Percentiles rank a stretch among this genome's conserved stretches.
Conservation (phyloP, 169 alveolate genomes). For the Cryptosporidium baileyi region DNA sequence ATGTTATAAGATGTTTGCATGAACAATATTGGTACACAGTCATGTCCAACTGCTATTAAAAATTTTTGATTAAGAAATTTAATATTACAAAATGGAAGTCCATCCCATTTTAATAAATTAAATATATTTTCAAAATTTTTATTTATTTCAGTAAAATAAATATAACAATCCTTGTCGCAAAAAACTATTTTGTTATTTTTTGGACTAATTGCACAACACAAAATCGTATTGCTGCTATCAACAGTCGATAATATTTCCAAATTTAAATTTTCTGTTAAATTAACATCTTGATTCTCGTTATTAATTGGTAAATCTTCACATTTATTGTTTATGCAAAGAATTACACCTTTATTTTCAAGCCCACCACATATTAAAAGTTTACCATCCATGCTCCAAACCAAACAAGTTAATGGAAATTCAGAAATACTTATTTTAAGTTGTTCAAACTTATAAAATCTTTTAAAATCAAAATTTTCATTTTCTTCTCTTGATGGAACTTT, state of each 20-base stretch:
- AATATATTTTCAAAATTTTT: slow-evolving; percentile 13
- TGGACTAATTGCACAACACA: slow-evolving; percentile 47
- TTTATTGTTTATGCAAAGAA: neutral
- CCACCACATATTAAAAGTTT: slow-evolving; percentile 25
- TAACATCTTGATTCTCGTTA: neutral
- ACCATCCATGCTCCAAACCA: slow-evolving; percentile 8
- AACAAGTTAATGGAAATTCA: slow-evolving; percentile 43
- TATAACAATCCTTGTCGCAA: slow-evolving; percentile 23
- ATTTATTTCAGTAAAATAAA: slow-evolving; percentile 4
- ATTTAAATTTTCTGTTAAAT: neutral
- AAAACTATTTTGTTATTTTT: neutral
- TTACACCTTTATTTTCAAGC: slow-evolving; percentile 32
- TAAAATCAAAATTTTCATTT: neutral
- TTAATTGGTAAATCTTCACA: neutral
- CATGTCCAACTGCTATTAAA: slow-evolving; percentile 51
- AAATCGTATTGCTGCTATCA: slow-evolving; percentile 7
- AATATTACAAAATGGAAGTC: slow-evolving; percentile 32
- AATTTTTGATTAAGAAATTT: slow-evolving; percentile 24
- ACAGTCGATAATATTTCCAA: neutral
- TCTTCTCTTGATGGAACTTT: neutral
- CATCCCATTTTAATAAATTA: slow-evolving; percentile 37
- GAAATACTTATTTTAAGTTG: slow-evolving; percentile 45
- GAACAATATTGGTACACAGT: slow-evolving; percentile 51
- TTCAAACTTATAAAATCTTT: neutral
- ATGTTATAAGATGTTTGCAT: neutral